A percentile compares a stretch with the other conserved stretches of the same genome.
Evolutionary conservation across 805 yeast genomes (phyloP).

Genomic region (Candida germanica): DNA sequence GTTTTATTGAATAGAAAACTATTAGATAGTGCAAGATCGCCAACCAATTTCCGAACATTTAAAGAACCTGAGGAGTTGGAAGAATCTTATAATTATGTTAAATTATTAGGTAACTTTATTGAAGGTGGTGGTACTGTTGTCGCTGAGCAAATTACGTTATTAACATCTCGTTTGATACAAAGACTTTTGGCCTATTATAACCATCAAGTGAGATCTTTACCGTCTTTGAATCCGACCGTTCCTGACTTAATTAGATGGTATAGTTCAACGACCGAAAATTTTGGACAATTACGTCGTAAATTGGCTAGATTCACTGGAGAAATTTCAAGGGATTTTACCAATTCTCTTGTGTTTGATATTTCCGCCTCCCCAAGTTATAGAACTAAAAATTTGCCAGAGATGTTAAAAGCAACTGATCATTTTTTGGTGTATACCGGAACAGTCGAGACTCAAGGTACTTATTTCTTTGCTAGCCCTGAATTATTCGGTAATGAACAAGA

Average conservation of each 20-base stretch:
- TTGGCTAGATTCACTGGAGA: constrained; percentile 72
- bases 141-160: constrained; percentile 67
- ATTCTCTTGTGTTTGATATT: constrained; percentile 61
- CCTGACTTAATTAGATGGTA: constrained; percentile 59
- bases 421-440: constrained; percentile 72
- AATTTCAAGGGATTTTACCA: constrained; percentile 67
- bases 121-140: constrained; percentile 80
- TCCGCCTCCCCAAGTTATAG: constrained; percentile 40
- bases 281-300: constrained; percentile 76
- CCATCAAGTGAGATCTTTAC: constrained; percentile 62
- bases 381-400: constrained; percentile 50
- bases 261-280: constrained; percentile 61
- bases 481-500: constrained; percentile 41
- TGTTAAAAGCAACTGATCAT: constrained; percentile 65
- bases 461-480: constrained; percentile 71
- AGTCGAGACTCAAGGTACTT: constrained; percentile 71
- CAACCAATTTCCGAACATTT: constrained; percentile 69
- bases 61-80: constrained; percentile 91
- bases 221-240: constrained; percentile 39
- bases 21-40: constrained; percentile 66
- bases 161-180: constrained; percentile 65
- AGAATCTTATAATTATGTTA: constrained; percentile 74
- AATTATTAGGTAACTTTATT: constrained; percentile 70
- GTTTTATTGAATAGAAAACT: constrained; percentile 72
- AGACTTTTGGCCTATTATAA: constrained; percentile 69